These are phyloP conservation scores for Plasmodiophora brassicae DNA, from an alignment of 208 protist genomes.

Conservation along the genomic window DNA sequence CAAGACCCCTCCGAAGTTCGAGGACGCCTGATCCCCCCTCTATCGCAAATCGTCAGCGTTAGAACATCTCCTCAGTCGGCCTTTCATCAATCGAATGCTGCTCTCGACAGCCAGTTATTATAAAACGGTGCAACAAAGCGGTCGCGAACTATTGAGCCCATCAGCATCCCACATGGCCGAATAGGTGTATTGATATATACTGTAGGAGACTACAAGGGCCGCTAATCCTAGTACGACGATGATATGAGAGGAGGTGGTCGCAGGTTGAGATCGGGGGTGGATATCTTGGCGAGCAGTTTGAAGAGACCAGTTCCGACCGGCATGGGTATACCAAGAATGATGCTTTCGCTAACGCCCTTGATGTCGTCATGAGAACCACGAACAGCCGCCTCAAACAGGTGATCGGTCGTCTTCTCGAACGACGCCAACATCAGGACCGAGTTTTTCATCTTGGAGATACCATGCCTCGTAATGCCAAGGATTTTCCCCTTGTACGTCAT, in stretches of 20 bases:
- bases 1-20: too few relatives aligned
- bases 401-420: slow-evolving; percentile 99
- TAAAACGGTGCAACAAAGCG: too few relatives aligned
- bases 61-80: too few relatives aligned
- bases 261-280: background rate
- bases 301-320: slow-evolving; percentile 90
- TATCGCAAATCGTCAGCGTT: too few relatives aligned
- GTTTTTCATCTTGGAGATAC: slow-evolving; percentile 97
- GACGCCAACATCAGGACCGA: slow-evolving; percentile 96
- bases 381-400: slow-evolving; percentile 86
- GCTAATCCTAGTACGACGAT: too few relatives aligned
- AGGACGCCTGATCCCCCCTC: too few relatives aligned
- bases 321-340: slow-evolving; percentile 95
- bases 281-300: slow-evolving; percentile 56
- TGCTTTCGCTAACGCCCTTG: slow-evolving; percentile 88
- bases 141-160: too few relatives aligned
- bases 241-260: background rate
- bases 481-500: slow-evolving; percentile 94
- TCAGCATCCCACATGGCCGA: too few relatives aligned
- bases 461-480: slow-evolving; percentile 96
- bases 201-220: too few relatives aligned
- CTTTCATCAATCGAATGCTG: too few relatives aligned
- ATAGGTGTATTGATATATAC: too few relatives aligned
- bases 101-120: too few relatives aligned
- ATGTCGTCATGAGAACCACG: slow-evolving; percentile 38